phyloP scores from a whole-genome alignment of 2,329 filamentous ascomycete species.

The Fusarium torreyae region DNA sequence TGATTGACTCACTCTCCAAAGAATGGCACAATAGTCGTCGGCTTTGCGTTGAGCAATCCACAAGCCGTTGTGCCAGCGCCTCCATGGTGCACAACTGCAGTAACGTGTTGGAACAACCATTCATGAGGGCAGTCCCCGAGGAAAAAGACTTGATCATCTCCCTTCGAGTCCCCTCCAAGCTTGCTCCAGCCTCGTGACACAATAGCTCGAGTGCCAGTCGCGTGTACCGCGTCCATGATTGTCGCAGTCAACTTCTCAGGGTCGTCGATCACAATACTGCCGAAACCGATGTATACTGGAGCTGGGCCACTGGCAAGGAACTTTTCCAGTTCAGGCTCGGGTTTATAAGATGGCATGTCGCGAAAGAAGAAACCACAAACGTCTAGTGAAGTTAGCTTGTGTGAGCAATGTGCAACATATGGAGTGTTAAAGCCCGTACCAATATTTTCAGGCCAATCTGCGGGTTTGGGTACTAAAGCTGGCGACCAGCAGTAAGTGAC shows the following conservation, averaged over 20 bases:
- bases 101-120: constrained; percentile 78
- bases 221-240: constrained; percentile 75
- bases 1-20: constrained; percentile 65
- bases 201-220: constrained; percentile 75
- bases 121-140: constrained; percentile 81
- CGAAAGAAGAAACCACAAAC: constrained; percentile 78
- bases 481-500: constrained; percentile 87
- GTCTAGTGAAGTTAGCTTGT: constrained; percentile 16
- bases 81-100: constrained; percentile 78
- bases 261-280: constrained; percentile 80
- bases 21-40: constrained; percentile 81
- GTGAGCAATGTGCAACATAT: fast-evolving
- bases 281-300: constrained; percentile 81
- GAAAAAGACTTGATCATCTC: constrained; percentile 71
- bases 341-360: constrained; percentile 68
- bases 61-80: constrained; percentile 82
- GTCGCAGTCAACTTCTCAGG: constrained; percentile 75
- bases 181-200: constrained; percentile 83
- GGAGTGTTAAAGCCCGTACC: constrained; percentile 51
- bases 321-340: constrained; percentile 65
- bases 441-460: constrained; percentile 75
- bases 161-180: constrained; percentile 70
- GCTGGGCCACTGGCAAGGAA: constrained; percentile 71
- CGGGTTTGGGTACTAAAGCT: constrained; percentile 75
- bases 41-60: constrained; percentile 76